phyloP scores from a whole-genome alignment of 768 basidiomycete genomes.

The Naematelia aurantialba region DNA sequence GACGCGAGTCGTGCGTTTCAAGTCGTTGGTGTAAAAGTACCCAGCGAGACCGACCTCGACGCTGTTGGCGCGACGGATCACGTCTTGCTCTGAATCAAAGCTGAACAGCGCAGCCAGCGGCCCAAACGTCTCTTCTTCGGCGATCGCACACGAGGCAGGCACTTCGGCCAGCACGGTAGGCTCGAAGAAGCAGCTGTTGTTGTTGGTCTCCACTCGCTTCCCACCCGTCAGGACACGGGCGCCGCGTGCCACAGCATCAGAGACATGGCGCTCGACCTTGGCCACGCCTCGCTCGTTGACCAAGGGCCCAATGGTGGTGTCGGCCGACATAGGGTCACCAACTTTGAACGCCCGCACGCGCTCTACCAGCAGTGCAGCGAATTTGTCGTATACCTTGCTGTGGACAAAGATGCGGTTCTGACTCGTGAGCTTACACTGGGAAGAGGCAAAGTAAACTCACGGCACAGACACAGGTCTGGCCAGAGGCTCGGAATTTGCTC shows the following conservation, averaged over 20 bases:
- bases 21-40: slow-evolving; percentile 37
- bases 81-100: slow-evolving; percentile 26
- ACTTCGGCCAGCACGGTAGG: slow-evolving; percentile 33
- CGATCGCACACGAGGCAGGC: slow-evolving; percentile 8
- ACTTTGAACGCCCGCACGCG: slow-evolving; percentile 57
- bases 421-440: not conserved
- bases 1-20: slow-evolving; percentile 21
- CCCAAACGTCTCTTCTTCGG: slow-evolving; percentile 32
- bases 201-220: slow-evolving; percentile 56
- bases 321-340: slow-evolving; percentile 73
- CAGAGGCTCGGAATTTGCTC: slow-evolving; percentile 21
- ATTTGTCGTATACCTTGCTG: slow-evolving; percentile 65
- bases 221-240: slow-evolving; percentile 87
- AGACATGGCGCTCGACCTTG: slow-evolving; percentile 75
- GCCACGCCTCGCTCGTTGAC: slow-evolving; percentile 77
- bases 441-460: slow-evolving; percentile 5
- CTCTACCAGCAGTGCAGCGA: slow-evolving; percentile 77
- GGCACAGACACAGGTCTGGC: slow-evolving; percentile 24
- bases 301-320: slow-evolving; percentile 87
- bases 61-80: slow-evolving; percentile 23
- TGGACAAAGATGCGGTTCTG: slow-evolving; percentile 82
- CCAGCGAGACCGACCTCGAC: slow-evolving; percentile 27
- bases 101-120: slow-evolving; percentile 29
- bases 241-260: slow-evolving; percentile 76
- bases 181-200: slow-evolving; percentile 18